These are phyloP conservation scores for Pseudoscleropodium purum DNA, from an alignment of 225 moss, liverwort and hornwort genomes.

Conservation along the genomic window DNA sequence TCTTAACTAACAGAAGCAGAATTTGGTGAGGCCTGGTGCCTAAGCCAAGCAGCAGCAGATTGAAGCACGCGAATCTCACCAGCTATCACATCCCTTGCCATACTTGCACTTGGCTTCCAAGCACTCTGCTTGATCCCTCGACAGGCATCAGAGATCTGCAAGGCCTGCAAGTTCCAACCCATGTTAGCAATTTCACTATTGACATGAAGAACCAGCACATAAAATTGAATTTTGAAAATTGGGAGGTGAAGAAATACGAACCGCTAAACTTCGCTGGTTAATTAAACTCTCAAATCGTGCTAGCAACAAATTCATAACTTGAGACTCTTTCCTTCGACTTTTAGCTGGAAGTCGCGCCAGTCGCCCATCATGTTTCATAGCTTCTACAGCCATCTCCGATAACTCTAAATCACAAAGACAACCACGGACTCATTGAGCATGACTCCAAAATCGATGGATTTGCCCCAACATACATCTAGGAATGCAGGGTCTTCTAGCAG, in stretches of 20 bases:
- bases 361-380: conserved; percentile 60
- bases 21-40: conserved; percentile 47
- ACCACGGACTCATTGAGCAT: not conserved
- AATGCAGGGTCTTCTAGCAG: not conserved
- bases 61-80: conserved; percentile 83
- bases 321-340: conserved; percentile 59
- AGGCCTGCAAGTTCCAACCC: conserved; percentile 32
- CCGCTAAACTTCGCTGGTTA: conserved; percentile 66
- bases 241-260: conserved; percentile 25
- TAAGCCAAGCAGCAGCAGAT: conserved; percentile 74
- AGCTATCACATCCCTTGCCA: conserved; percentile 67
- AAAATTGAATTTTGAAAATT: not conserved
- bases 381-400: conserved; percentile 67
- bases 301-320: conserved; percentile 76
- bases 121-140: conserved; percentile 43
- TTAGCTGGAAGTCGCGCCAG: conserved; percentile 67
- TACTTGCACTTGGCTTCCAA: conserved; percentile 52
- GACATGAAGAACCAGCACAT: not conserved
- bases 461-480: not conserved
- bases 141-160: conserved; percentile 60
- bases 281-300: conserved; percentile 75
- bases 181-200: not conserved
- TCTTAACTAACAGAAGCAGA: conserved; percentile 18
- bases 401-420: conserved; percentile 40
- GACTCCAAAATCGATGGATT: not conserved